Percentiles rank a stretch among this genome's conserved stretches.
phyloP scores from a whole-genome alignment of 2,329 filamentous ascomycete species.

The Incumbomyces delicatus region DNA sequence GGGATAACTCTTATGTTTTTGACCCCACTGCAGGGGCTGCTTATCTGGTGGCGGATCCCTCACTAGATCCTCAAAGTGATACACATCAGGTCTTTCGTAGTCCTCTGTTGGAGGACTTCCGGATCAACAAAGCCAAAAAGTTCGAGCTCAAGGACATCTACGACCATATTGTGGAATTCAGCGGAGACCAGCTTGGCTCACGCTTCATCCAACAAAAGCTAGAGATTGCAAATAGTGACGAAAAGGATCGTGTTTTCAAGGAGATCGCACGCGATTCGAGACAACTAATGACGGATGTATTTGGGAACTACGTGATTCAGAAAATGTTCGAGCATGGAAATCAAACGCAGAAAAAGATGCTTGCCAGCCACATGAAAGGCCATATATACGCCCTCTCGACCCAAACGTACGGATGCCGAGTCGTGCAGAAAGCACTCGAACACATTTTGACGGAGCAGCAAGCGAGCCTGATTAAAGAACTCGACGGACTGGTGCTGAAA shows the following conservation, averaged over 20 bases:
- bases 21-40: conserved; percentile 26
- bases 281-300: conserved; percentile 90
- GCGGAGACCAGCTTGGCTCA: conserved; percentile 89
- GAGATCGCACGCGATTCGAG: conserved; percentile 78
- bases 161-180: conserved; percentile 81
- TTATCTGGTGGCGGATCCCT: conserved; percentile 41
- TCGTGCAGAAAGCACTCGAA: conserved; percentile 92
- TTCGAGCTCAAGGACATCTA: conserved; percentile 88
- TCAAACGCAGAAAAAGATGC: conserved; percentile 78
- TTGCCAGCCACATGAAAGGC: conserved; percentile 80
- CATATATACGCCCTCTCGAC: conserved; percentile 69
- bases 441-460: conserved; percentile 89
- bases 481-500: conserved; percentile 71
- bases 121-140: conserved; percentile 61
- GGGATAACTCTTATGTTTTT: neutral
- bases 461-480: conserved; percentile 69
- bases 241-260: conserved; percentile 81
- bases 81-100: conserved; percentile 55
- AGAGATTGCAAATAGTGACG: conserved; percentile 85
- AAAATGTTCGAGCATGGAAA: conserved; percentile 96
- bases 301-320: conserved; percentile 97
- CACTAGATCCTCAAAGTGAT: conserved; percentile 32
- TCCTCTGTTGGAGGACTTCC: conserved; percentile 68
- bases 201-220: conserved; percentile 92
- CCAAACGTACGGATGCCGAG: conserved; percentile 88